Base-by-base conservation (phyloP, 306 rosid genomes). In the Acacia acuminata region DNA sequence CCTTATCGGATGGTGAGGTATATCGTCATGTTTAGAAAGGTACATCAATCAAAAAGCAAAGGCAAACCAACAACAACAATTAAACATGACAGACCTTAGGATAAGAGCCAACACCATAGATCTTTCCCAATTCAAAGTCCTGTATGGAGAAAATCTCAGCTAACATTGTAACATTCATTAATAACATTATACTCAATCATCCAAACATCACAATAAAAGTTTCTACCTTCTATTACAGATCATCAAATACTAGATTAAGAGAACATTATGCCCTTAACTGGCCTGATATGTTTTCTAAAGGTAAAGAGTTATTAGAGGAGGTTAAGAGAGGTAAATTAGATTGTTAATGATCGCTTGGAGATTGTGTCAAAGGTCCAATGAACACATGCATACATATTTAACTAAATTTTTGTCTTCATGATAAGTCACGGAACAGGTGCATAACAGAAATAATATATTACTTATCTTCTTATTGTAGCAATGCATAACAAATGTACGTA, bases 61-160 rank as follows among this genome's bases (percentile, higher is more conserved):
- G 6, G 40, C 61, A 81, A 81, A 77, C 68, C 60, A 77, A 80
- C 25, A 70, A 20, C 22, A 48, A 77, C 27, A 70, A 69, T 72
- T 10, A 48, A 36, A 34, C 10, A 13, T 45, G 64, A n/a, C 36
- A 73, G 77, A 94, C 99, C 95, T 96, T 96, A 71, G 99, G 94
- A 76, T 96, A 96, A 55, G 99, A 96, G 77, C 99, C 99, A 89
- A 96, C 98, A 82, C 98, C 99, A 87, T 94, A 96, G 86, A 96
- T 94, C 93, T 92, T 96, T 85, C 99, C 99, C 90, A 96, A 88
- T 84, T 92, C 98, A 90, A 96, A 96, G 91, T 96, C 97, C 82
- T 91, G 97, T 79, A 91, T 81, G 76, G 92, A 82, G 85, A 91
- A 96, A 87, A 88, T 88, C 93, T 96, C 98, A 27, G 1, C 30